Percentiles rank a stretch among this genome's conserved stretches.
phyloP scores from a whole-genome alignment of 805 yeast species.

The Sugiyamaella marilandica region DNA sequence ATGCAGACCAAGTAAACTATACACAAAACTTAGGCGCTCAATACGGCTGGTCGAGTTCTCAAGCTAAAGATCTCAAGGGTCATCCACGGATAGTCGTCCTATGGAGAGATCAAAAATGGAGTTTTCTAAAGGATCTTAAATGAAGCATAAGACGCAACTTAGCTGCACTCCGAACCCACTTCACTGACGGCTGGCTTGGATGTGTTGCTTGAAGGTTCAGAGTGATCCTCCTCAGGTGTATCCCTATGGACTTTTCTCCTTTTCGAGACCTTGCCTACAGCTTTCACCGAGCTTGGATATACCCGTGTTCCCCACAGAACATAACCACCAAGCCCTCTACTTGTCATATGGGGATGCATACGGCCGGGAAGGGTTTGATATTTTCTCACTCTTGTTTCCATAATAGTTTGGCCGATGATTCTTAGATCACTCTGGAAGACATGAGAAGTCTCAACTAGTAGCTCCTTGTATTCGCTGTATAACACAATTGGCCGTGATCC shows the following conservation, averaged over 20 bases:
- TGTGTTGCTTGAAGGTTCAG: neutral
- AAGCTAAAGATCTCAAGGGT: conserved; percentile 46
- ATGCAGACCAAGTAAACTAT: conserved; percentile 47
- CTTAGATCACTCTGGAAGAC: conserved; percentile 61
- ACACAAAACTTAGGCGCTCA: conserved; percentile 29
- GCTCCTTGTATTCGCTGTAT: conserved; percentile 77
- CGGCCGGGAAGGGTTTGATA: conserved; percentile 93
- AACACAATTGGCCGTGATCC: conserved; percentile 87
- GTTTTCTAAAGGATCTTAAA: conserved; percentile 6
- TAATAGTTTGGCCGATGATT: conserved; percentile 74
- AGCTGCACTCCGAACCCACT: neutral
- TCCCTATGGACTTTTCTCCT: conserved; percentile 15
- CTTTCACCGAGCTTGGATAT: conserved; percentile 65
- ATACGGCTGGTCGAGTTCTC: conserved; percentile 47
- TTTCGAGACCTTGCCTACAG: conserved; percentile 50
- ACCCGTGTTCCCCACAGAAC: conserved; percentile 75
- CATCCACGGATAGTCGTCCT: conserved; percentile 16
- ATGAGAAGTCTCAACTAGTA: conserved; percentile 68
- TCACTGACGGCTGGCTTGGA: neutral
- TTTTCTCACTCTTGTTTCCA: conserved; percentile 76
- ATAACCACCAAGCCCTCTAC: conserved; percentile 89
- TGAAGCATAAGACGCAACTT: neutral
- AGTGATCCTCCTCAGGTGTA: conserved; percentile 9
- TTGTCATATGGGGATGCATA: conserved; percentile 92
- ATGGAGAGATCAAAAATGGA: conserved; percentile 18